Evolutionary conservation across 1,139 yeast species (phyloP).

Genomic region (Taiozyma sp.): DNA sequence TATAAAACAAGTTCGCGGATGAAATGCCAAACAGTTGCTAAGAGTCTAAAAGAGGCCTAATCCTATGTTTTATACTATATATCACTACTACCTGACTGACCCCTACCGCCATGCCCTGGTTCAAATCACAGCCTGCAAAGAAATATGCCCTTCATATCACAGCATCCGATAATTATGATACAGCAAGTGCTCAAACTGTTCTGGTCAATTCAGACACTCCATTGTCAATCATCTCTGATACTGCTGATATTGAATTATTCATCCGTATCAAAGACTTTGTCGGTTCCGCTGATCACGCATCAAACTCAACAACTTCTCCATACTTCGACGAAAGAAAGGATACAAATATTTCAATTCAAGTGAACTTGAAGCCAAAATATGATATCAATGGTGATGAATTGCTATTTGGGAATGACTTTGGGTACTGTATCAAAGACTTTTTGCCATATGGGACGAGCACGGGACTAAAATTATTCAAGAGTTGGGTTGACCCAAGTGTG

Average conservation of each 20-base stretch:
- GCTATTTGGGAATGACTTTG: constrained; percentile 68
- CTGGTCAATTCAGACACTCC: constrained; percentile 39
- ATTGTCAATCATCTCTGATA: constrained; percentile 33
- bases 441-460: constrained; percentile 58
- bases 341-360: constrained; percentile 20
- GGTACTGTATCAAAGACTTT: constrained; percentile 51
- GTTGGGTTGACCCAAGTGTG: constrained; percentile 54
- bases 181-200: constrained; percentile 28
- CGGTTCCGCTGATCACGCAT: constrained; percentile 37
- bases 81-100: too few species aligned
- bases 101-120: constrained; percentile 4
- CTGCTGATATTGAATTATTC: constrained; percentile 36
- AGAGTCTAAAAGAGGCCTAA: too few species aligned
- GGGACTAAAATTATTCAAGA: constrained; percentile 41
- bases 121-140: background rate
- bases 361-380: constrained; percentile 17
- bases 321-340: constrained; percentile 11
- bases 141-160: constrained; percentile 5
- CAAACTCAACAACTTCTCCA: constrained; percentile 17
- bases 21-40: too few species aligned
- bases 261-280: constrained; percentile 42
- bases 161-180: constrained; percentile 13
- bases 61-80: too few species aligned
- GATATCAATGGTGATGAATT: constrained; percentile 43
- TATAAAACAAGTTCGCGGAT: too few species aligned